Conservation (phyloP, 2,329 filamentous ascomycete genomes). For the Arthrobotrys sinensis region DNA sequence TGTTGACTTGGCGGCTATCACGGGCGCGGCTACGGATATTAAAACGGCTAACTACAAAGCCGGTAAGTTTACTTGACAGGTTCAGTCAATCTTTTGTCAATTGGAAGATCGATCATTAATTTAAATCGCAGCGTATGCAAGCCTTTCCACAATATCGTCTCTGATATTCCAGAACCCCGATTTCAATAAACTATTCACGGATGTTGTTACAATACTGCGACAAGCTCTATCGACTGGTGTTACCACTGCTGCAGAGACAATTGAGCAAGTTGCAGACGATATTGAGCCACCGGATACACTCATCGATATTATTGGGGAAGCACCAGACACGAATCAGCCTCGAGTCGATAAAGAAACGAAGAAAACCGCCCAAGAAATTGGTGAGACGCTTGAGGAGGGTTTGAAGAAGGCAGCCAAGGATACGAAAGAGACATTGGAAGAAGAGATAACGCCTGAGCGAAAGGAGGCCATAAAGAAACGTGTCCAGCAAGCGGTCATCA, state of each 20-base stretch:
- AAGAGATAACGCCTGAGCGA: constrained; percentile 70
- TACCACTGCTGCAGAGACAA: constrained; percentile 81
- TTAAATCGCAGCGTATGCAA: constrained; percentile 79
- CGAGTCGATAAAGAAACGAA: constrained; percentile 70
- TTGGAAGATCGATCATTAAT: constrained; percentile 17
- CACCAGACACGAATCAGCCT: constrained; percentile 70
- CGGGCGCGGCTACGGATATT: constrained; percentile 74
- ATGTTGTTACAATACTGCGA: constrained; percentile 82
- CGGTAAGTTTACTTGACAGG: constrained; percentile 70
- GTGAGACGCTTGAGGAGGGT: constrained; percentile 66
- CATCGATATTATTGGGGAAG: constrained; percentile 67
- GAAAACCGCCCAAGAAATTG: constrained; percentile 68
- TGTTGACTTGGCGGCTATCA: constrained; percentile 77
- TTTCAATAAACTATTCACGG: constrained; percentile 87
- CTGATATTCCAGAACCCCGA: constrained; percentile 91
- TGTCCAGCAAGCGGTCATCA: constrained; percentile 81
- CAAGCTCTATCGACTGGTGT: constrained; percentile 91
- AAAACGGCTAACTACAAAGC: constrained; percentile 81
- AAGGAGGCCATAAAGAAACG: constrained; percentile 80
- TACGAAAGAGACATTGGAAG: constrained; percentile 69
- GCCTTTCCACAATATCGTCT: constrained; percentile 84
- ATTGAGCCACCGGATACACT: constrained; percentile 79
- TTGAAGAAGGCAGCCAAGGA: constrained; percentile 70
- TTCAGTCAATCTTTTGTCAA: neutral
- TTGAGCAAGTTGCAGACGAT: constrained; percentile 80